phyloP scores from a whole-genome alignment of 148 eudicot species.

The Silene latifolia region DNA sequence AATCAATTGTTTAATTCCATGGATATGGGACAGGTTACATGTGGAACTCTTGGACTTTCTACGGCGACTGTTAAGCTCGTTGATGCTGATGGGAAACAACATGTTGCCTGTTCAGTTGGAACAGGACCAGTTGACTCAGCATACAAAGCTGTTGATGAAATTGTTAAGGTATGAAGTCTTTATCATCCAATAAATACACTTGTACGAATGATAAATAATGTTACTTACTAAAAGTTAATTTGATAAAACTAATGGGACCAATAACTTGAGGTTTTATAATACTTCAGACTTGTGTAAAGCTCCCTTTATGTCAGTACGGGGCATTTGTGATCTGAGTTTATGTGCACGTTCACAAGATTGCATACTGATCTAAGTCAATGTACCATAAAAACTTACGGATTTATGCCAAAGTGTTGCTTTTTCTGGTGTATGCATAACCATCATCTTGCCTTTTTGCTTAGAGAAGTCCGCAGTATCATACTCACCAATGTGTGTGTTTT shows the following conservation, averaged over 20 bases:
- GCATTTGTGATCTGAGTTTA: background rate
- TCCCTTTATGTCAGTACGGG: too few relatives aligned
- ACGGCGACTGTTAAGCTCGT: slow-evolving; percentile 82
- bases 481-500: background rate
- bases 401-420: too few relatives aligned
- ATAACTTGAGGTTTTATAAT: too few relatives aligned
- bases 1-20: slow-evolving; percentile 4
- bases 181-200: too few relatives aligned
- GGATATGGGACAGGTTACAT: slow-evolving; percentile 54
- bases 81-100: slow-evolving; percentile 68
- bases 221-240: too few relatives aligned
- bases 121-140: slow-evolving; percentile 98
- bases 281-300: too few relatives aligned
- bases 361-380: background rate
- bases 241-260: too few relatives aligned
- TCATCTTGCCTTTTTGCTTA: too few relatives aligned
- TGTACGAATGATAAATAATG: too few relatives aligned
- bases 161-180: slow-evolving; percentile 59
- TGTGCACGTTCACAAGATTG: background rate
- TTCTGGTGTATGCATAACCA: too few relatives aligned
- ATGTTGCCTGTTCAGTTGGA: slow-evolving; percentile 72
- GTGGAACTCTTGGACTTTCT: slow-evolving; percentile 91
- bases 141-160: slow-evolving; percentile 82
- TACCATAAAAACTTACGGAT: too few relatives aligned
- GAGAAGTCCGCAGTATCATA: too few relatives aligned